These are phyloP conservation scores for Adansonia gregorii DNA, from an alignment of 441 rosid species.

Conservation along the genomic window DNA sequence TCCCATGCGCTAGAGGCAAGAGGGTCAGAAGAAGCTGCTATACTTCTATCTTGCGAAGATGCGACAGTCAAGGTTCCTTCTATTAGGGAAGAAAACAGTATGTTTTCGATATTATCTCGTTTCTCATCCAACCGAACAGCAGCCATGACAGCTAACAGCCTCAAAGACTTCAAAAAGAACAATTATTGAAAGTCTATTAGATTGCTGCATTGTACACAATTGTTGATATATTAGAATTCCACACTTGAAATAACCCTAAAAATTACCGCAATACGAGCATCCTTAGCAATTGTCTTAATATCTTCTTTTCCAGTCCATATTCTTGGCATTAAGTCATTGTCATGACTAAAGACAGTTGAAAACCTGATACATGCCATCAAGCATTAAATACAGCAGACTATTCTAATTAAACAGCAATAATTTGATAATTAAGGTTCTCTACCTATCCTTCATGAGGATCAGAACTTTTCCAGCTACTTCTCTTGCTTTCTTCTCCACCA, in stretches of 20 bases:
- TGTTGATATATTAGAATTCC: neutral
- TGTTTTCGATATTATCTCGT: slow-evolving; percentile 61
- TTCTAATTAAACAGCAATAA: slow-evolving; percentile 3
- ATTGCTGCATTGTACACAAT: neutral
- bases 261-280: slow-evolving; percentile 71
- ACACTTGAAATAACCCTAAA: neutral
- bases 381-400: slow-evolving; percentile 22
- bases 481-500: slow-evolving; percentile 78
- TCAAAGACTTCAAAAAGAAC: slow-evolving; percentile 55
- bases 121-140: slow-evolving; percentile 76
- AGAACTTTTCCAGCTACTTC: slow-evolving; percentile 77
- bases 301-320: slow-evolving; percentile 92
- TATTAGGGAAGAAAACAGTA: slow-evolving; percentile 59
- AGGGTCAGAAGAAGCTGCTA: slow-evolving; percentile 56
- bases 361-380: slow-evolving; percentile 55
- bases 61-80: slow-evolving; percentile 50
- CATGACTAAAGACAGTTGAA: slow-evolving; percentile 69
- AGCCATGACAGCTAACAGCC: slow-evolving; percentile 69
- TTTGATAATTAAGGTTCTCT: slow-evolving; percentile 12
- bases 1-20: slow-evolving; percentile 81
- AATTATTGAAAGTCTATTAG: slow-evolving; percentile 28
- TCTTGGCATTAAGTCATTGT: slow-evolving; percentile 72
- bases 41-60: slow-evolving; percentile 50
- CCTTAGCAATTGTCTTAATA: slow-evolving; percentile 67
- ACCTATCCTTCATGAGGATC: slow-evolving; percentile 85